These are phyloP conservation scores for Streptanthus diversifolius DNA, from an alignment of 345 rosid species.

Conservation along the genomic window DNA sequence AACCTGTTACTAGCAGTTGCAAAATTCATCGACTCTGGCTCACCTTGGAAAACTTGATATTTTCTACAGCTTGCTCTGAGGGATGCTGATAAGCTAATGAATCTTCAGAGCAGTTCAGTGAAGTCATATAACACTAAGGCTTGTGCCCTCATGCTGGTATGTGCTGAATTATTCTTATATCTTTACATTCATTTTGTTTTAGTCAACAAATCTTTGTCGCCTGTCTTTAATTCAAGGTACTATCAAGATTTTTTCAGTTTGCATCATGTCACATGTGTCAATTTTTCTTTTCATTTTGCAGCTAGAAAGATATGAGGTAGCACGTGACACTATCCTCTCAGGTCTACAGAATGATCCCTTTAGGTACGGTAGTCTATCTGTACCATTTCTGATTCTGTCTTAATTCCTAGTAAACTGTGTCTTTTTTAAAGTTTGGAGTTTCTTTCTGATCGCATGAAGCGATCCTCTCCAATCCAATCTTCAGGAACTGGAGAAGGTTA, in stretches of 20 bases:
- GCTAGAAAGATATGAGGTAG: conserved; percentile 86
- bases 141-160: conserved; percentile 72
- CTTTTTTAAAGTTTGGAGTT: conserved; percentile 16
- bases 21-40: neutral
- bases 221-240: neutral
- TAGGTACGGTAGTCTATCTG: conserved; percentile 46
- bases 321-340: conserved; percentile 66
- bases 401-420: conserved; percentile 6
- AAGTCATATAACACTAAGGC: conserved; percentile 62
- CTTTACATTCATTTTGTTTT: neutral
- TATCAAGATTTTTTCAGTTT: conserved; percentile 8
- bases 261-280: neutral
- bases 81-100: conserved; percentile 85
- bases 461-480: conserved; percentile 69
- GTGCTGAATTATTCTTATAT: conserved; percentile 10
- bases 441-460: conserved; percentile 58
- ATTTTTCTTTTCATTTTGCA: conserved; percentile 30
- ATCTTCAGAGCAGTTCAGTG: conserved; percentile 46
- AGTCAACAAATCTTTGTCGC: neutral
- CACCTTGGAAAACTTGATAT: conserved; percentile 9
- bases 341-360: conserved; percentile 92
- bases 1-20: conserved; percentile 1
- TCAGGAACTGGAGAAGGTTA: conserved; percentile 51
- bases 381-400: neutral
- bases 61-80: conserved; percentile 76